Conservation (phyloP, 2,329 filamentous ascomycete species). For the Paecilomyces dactylethromorphus region DNA sequence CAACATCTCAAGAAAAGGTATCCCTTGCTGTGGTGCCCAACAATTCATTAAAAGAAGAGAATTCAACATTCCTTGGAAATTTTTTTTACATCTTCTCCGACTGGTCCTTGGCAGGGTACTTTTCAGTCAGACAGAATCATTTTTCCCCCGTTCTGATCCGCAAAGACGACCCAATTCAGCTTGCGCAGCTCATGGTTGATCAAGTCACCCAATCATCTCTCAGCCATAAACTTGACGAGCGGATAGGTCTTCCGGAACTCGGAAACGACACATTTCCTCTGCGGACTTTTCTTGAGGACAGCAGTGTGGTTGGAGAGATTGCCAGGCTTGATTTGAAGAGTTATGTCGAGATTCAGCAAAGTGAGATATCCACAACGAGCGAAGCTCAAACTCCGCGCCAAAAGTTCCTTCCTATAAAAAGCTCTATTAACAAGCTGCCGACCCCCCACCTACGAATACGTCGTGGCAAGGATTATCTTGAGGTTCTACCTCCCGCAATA, state of each 20-base stretch:
- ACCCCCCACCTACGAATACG: conserved; percentile 50
- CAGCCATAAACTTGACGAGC: conserved; percentile 24
- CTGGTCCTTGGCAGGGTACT: conserved; percentile 33
- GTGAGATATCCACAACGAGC: conserved; percentile 5
- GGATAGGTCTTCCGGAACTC: conserved; percentile 19
- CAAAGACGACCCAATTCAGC: conserved; percentile 29
- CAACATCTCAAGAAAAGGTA: conserved; percentile 22
- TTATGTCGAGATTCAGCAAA: conserved; percentile 28
- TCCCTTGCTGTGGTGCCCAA: conserved; percentile 14
- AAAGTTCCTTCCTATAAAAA: conserved; percentile 19
- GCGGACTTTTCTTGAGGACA: conserved; percentile 21
- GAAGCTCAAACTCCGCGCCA: conserved; percentile 10
- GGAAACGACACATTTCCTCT: conserved; percentile 18
- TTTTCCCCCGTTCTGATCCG: conserved; percentile 24
- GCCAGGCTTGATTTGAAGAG: conserved; percentile 29
- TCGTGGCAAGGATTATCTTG: conserved; percentile 47
- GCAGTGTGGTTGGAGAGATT: conserved; percentile 19
- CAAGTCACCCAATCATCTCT: conserved; percentile 41
- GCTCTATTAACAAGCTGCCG: conserved; percentile 37
- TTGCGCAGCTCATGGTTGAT: conserved; percentile 36
- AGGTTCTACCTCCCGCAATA: conserved; percentile 50
- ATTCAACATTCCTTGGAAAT: conserved; percentile 29
- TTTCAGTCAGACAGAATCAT: conserved; percentile 26
- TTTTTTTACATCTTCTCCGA: conserved; percentile 34
- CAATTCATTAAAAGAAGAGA: conserved; percentile 17